Evolutionary conservation across 192 early-diverging fungal genomes (phyloP), one percentile per base, ranked within the genome.

Genomic region (Coemansia sp.): DNA sequence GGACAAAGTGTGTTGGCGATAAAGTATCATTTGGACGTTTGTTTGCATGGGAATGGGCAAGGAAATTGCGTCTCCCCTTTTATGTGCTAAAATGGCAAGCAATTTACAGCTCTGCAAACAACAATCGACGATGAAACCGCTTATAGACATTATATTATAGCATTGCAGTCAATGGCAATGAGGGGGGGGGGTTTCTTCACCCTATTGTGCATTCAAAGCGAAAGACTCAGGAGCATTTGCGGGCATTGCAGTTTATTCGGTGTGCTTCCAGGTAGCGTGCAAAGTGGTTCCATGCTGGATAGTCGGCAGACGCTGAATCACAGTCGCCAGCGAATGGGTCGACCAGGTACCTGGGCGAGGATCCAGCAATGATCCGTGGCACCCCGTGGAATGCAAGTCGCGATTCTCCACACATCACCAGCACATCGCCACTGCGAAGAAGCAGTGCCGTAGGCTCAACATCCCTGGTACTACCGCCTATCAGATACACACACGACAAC

Each of bases 221-320:
- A 40, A 40, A 40, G 5, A 61, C n/a, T 61, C 61, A 80, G 10
- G 55, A 32, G 48, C 79, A 82, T 83, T 98, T 94, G 38, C 96
- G 86, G 25, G 96, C 88, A 62, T 98, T 98, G 55, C 96, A 79
- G 63, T 98, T 98, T 56, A 98, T 89, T 42, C 96, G 84, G 8
- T 91, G 79, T 17, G 82, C 77, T 15, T 60, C 58, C 66, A 98
- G 70, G 50, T 89, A 96, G 9, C 83, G 81, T 3, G 81, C 87
- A 87, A 87, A 88, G 46, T 88, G 69, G 43, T 64, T 50, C 91
- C 91, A 92, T 15, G 85, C 85, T 1, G 78, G 73, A 17, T 89
- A 87, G 9, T 78, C 54, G 2, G 49, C 67, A n/a, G 61, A 46
- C 11, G 41, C 70, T 11, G 43, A 58, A 14, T 82, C 69, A 8